These are phyloP conservation scores for Parmelia sp. DNA, from an alignment of 495 filamentous ascomycete genomes.

Conservation along the genomic window DNA sequence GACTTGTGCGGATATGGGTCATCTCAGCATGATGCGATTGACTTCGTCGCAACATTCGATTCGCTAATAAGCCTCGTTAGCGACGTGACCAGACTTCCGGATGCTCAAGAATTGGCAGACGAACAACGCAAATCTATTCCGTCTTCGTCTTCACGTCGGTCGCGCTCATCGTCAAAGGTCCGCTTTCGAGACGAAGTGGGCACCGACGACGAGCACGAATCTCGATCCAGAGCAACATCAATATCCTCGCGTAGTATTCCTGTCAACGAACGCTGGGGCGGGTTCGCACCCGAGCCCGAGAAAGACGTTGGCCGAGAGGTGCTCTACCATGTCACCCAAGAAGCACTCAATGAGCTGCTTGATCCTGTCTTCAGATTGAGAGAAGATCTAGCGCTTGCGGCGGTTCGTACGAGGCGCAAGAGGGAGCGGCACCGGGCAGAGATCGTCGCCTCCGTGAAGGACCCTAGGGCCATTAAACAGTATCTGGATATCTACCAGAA, in stretches of 20 bases:
- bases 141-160: conserved; percentile 56
- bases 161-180: conserved; percentile 77
- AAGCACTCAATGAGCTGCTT: conserved; percentile 86
- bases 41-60: conserved; percentile 22
- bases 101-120: conserved; percentile 34
- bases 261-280: conserved; percentile 69
- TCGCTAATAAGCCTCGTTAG: conserved; percentile 1
- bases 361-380: conserved; percentile 75
- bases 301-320: conserved; percentile 80
- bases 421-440: conserved; percentile 39
- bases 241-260: conserved; percentile 75
- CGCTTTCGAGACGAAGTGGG: conserved; percentile 69
- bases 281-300: conserved; percentile 73
- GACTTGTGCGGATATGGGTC: conserved; percentile 9
- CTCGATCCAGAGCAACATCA: conserved; percentile 63
- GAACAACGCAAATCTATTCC: conserved; percentile 34
- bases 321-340: conserved; percentile 81
- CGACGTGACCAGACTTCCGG: conserved; percentile 31
- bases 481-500: conserved; percentile 16
- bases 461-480: conserved; percentile 10
- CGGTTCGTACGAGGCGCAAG: conserved; percentile 53
- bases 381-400: conserved; percentile 70
- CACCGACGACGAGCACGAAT: conserved; percentile 58
- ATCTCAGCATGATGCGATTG: conserved; percentile 9
- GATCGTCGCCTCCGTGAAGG: conserved; percentile 7